Evolutionary conservation across 208 protist genomes (phyloP).

Genomic region (Trypanosoma melophagium): DNA sequence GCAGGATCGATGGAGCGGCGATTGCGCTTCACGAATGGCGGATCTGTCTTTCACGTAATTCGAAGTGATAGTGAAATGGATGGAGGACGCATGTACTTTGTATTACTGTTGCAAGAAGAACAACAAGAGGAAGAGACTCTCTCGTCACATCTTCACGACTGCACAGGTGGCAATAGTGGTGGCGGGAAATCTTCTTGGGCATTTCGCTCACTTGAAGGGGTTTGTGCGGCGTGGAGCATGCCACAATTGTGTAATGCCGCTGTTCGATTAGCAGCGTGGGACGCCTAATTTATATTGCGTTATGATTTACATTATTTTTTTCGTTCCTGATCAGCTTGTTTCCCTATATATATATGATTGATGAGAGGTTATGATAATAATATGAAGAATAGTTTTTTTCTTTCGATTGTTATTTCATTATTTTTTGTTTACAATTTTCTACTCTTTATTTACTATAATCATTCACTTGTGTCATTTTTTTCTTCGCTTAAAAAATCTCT

Average conservation of each 20-base stretch:
- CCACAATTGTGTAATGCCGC: slow-evolving; percentile 57
- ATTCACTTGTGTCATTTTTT: too few species aligned
- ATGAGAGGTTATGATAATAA: too few species aligned
- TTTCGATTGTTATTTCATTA: too few species aligned
- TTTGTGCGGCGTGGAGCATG: slow-evolving; percentile 65
- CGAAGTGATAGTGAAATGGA: slow-evolving; percentile 62
- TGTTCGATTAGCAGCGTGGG: slow-evolving; percentile 38
- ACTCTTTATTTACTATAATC: too few species aligned
- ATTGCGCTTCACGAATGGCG: slow-evolving; percentile 37
- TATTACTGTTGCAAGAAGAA: slow-evolving; percentile 44
- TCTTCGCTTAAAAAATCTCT: too few species aligned
- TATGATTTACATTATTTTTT: slow-evolving; percentile 1
- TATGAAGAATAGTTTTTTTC: too few species aligned
- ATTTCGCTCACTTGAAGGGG: slow-evolving; percentile 47
- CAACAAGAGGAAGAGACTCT: not conserved
- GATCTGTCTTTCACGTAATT: slow-evolving; percentile 57
- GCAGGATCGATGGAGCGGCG: slow-evolving; percentile 31
- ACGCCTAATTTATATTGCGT: not conserved
- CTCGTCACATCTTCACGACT: not conserved
- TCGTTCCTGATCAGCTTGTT: too few species aligned
- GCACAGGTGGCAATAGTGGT: not conserved
- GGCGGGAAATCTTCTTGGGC: slow-evolving; percentile 36
- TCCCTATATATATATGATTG: not conserved
- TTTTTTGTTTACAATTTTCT: too few species aligned
- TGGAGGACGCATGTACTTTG: slow-evolving; percentile 73